Conservation (phyloP, 805 yeast species). For the Schizosaccharomyces osmophilus region DNA sequence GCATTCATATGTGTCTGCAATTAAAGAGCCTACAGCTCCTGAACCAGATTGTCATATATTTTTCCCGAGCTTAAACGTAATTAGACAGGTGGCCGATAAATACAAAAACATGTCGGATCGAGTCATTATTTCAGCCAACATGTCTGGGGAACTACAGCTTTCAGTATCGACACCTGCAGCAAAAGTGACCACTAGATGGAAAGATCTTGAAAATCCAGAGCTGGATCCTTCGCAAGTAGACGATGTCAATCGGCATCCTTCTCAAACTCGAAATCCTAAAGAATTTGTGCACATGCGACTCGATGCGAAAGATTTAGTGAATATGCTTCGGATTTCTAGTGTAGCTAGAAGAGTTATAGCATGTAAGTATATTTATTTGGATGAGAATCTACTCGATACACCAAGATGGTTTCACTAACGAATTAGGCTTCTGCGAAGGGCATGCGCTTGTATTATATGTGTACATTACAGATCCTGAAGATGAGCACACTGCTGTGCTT, state of each 20-base stretch:
- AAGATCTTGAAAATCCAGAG: not conserved
- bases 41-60: conserved; percentile 3
- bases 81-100: not conserved
- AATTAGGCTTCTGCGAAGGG: conserved; percentile 1
- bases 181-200: not conserved
- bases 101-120: not conserved
- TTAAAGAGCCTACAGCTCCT: conserved; percentile 1
- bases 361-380: not conserved
- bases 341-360: conserved; percentile 2
- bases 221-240: not conserved
- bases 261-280: not conserved
- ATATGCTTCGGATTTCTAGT: not conserved
- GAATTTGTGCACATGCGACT: conserved; percentile 1
- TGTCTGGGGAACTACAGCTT: conserved; percentile 1
- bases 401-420: too few species aligned
- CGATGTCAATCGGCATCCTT: not conserved
- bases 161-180: not conserved
- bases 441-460: conserved; percentile 3
- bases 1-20: not conserved
- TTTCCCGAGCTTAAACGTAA: not conserved
- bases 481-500: conserved; percentile 1
- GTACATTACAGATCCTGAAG: conserved; percentile 2
- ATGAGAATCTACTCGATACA: not conserved
- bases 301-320: not conserved
- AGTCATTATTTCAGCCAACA: not conserved